These are phyloP conservation scores for Pythium angustatum DNA, from an alignment of 352 stramenopile genomes.

Conservation along the genomic window DNA sequence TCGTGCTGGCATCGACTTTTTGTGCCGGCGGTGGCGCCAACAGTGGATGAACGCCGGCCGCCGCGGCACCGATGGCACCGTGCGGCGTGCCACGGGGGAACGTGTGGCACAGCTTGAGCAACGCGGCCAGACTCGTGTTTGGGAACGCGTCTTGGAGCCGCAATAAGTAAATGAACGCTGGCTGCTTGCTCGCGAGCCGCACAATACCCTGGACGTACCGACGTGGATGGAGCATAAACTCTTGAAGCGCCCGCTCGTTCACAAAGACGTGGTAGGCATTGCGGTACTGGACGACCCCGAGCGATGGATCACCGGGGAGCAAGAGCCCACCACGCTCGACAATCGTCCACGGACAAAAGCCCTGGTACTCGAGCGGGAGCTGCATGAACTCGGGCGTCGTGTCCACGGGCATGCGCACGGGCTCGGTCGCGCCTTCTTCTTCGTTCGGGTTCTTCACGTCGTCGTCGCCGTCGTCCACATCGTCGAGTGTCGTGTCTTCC, in stretches of 20 bases:
- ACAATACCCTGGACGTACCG: conserved; percentile 77
- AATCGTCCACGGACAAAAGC: conserved; percentile 93
- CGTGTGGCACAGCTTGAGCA: conserved; percentile 64
- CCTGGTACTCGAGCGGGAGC: conserved; percentile 92
- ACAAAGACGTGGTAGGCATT: conserved; percentile 93
- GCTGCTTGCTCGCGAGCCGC: conserved; percentile 63
- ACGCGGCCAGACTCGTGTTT: conserved; percentile 61
- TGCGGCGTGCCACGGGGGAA: conserved; percentile 37
- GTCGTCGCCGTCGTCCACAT: conserved; percentile 6
- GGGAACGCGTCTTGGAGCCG: conserved; percentile 87
- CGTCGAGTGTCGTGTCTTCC: conserved; percentile 38
- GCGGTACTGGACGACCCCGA: conserved; percentile 90
- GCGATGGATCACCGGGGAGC: conserved; percentile 88
- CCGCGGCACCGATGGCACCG: conserved; percentile 15
- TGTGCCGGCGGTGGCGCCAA: conserved; percentile 48
- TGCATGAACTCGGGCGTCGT: conserved; percentile 94
- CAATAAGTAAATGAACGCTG: conserved; percentile 92
- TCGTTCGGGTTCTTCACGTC: conserved; percentile 30
- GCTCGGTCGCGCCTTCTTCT: conserved; percentile 47
- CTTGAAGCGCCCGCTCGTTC: conserved; percentile 82
- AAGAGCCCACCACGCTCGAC: conserved; percentile 87
- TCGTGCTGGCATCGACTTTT: conserved; percentile 87
- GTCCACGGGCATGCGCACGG: conserved; percentile 88
- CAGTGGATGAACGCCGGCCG: conserved; percentile 55
- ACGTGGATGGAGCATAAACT: conserved; percentile 89